Evolutionary conservation across 176 grass and related monocot species (phyloP).

Genomic region (Raddia guianensis): DNA sequence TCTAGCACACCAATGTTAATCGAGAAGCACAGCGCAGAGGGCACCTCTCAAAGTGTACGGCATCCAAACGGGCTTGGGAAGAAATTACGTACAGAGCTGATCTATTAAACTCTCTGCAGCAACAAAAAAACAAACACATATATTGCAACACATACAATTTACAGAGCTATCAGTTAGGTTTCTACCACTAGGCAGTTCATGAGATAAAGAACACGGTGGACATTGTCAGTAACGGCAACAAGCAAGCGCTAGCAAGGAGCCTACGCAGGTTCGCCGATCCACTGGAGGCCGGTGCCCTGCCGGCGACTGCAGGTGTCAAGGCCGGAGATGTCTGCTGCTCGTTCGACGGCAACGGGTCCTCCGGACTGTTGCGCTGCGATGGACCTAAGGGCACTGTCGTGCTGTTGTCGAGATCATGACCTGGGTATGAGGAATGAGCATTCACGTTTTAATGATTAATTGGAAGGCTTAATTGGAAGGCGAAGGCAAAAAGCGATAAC

Average conservation of each 20-base stretch:
- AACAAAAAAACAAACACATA: conserved; percentile 42
- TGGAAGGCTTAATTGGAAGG: too few relatives aligned
- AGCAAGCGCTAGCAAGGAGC: conserved; percentile 30
- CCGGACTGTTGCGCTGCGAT: conserved; percentile 58
- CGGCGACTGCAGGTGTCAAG: conserved; percentile 62
- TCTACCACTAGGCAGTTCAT: conserved; percentile 40
- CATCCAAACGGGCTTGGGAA: background rate
- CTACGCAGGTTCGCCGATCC: conserved; percentile 31
- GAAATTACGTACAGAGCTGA: conserved; percentile 6
- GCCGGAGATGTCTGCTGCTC: conserved; percentile 79
- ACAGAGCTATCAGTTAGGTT: conserved; percentile 69
- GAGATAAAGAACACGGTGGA: conserved; percentile 66
- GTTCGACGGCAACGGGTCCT: conserved; percentile 83
- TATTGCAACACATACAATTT: conserved; percentile 59
- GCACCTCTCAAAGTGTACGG: background rate
- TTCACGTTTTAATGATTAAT: background rate
- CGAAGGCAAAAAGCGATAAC: background rate
- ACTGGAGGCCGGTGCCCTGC: conserved; percentile 47
- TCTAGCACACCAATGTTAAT: too few relatives aligned
- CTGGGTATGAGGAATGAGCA: conserved; percentile 35
- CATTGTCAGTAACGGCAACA: conserved; percentile 59
- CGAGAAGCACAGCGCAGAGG: background rate
- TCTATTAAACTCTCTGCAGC: conserved; percentile 14
- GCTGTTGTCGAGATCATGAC: conserved; percentile 74
- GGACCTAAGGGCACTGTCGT: conserved; percentile 67